Conservation (phyloP, 768 basidiomycete species). For the Auriscalpium microsporum region DNA sequence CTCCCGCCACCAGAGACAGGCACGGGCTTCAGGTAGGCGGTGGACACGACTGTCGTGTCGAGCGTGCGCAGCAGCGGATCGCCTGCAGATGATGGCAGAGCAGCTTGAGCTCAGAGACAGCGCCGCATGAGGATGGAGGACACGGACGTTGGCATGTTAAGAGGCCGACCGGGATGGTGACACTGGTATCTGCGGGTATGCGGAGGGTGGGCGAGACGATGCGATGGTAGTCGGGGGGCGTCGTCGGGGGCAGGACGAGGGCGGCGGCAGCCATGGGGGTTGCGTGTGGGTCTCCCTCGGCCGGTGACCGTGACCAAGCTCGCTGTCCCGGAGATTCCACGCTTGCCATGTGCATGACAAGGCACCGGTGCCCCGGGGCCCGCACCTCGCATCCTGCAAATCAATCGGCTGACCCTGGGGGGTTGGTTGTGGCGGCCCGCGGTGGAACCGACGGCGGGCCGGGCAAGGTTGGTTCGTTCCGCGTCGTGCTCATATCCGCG, state of each 20-base stretch:
- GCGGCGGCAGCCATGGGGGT: constrained; percentile 34
- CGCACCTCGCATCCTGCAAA: too few relatives aligned
- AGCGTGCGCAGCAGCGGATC: constrained; percentile 61
- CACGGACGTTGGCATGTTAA: constrained; percentile 68
- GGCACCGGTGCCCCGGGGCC: too few relatives aligned
- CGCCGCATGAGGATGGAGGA: background rate
- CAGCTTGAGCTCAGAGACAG: background rate
- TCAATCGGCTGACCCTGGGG: too few relatives aligned
- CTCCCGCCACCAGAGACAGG: constrained; percentile 24
- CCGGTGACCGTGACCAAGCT: too few relatives aligned
- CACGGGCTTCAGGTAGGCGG: constrained; percentile 37
- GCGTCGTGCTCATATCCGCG: background rate
- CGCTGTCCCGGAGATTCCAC: too few relatives aligned
- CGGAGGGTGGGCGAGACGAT: constrained; percentile 50
- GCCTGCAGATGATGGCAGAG: constrained; percentile 30
- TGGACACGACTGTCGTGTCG: constrained; percentile 47
- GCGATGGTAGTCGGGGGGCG: constrained; percentile 55
- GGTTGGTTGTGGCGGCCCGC: background rate
- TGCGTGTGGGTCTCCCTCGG: too few relatives aligned
- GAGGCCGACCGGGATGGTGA: constrained; percentile 63
- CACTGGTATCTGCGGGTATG: constrained; percentile 41
- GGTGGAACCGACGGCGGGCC: background rate
- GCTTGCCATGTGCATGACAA: too few relatives aligned
- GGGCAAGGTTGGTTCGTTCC: too few relatives aligned
- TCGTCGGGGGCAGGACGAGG: constrained; percentile 33